Conservation (phyloP, 1,284 basidiomycete genomes). For the Sphaerobolus stellatus region DNA sequence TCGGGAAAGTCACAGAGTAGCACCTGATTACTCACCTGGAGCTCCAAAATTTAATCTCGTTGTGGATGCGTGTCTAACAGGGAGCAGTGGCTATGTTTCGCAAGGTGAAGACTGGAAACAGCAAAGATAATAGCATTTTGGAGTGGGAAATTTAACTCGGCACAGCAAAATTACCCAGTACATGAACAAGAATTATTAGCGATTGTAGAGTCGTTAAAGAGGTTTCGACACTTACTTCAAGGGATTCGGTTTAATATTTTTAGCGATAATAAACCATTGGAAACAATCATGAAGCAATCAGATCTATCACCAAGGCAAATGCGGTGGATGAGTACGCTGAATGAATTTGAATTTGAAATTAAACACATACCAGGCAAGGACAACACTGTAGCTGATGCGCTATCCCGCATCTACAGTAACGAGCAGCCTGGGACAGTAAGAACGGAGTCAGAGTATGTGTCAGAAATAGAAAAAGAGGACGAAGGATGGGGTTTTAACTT, state of each 20-base stretch:
- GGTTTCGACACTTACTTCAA: constrained; percentile 23
- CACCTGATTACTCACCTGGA: constrained; percentile 22
- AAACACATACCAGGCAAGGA: constrained; percentile 31
- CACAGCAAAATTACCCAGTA: constrained; percentile 32
- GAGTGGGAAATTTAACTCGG: constrained; percentile 30
- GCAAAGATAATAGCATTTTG: constrained; percentile 25
- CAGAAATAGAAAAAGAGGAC: too few relatives aligned
- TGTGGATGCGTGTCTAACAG: constrained; percentile 23
- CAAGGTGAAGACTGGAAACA: constrained; percentile 22
- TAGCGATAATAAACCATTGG: constrained; percentile 36
- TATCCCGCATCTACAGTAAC: constrained; percentile 19
- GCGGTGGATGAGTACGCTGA: constrained; percentile 31
- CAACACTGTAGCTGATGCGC: neutral
- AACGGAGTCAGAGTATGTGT: constrained; percentile 13
- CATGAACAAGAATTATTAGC: constrained; percentile 29
- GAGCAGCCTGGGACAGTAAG: constrained; percentile 10
- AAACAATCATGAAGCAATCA: constrained; percentile 31
- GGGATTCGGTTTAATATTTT: constrained; percentile 31
- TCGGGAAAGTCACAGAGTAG: constrained; percentile 20
- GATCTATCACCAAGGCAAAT: constrained; percentile 31
- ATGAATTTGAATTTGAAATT: constrained; percentile 34
- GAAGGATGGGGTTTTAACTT: too few relatives aligned
- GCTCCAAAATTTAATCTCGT: constrained; percentile 21
- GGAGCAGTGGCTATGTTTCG: constrained; percentile 20
- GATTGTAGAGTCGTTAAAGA: constrained; percentile 23